Percentiles rank a stretch among this genome's conserved stretches.
Evolutionary conservation across 2,329 filamentous ascomycete species (phyloP).

Genomic region (Cladosporium cucumerinum): DNA sequence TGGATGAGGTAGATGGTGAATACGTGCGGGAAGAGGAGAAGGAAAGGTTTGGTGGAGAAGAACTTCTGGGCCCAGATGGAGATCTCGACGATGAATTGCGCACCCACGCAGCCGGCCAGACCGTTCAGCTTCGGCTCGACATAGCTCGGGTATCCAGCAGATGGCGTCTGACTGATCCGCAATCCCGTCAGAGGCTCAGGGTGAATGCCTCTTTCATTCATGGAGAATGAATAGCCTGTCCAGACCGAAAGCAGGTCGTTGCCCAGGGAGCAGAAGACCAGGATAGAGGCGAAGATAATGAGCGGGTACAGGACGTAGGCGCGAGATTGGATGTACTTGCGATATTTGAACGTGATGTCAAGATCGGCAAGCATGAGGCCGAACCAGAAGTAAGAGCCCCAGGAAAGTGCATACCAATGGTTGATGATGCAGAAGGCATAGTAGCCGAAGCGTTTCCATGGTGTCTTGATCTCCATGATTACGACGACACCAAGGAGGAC

Average conservation of each 20-base stretch:
- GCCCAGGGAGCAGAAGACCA: constrained; percentile 38
- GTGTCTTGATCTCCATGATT: constrained; percentile 44
- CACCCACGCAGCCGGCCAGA: constrained; percentile 37
- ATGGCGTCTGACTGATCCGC: constrained; percentile 34
- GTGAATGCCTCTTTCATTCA: constrained; percentile 43
- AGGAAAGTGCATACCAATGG: constrained; percentile 47
- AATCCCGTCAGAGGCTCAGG: constrained; percentile 41
- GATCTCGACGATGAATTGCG: constrained; percentile 37
- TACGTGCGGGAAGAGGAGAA: constrained; percentile 47
- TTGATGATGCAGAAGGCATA: constrained; percentile 45
- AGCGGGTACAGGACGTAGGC: constrained; percentile 39
- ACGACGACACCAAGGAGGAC: constrained; percentile 43
- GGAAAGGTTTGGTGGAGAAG: constrained; percentile 40
- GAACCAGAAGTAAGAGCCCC: constrained; percentile 47
- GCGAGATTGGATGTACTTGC: constrained; percentile 37
- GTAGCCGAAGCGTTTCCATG: constrained; percentile 46
- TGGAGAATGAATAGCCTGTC: constrained; percentile 32
- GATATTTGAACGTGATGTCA: constrained; percentile 47
- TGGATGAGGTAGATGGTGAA: constrained; percentile 51
- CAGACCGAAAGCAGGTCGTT: constrained; percentile 39
- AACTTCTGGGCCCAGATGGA: constrained; percentile 40
- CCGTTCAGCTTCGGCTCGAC: constrained; percentile 46
- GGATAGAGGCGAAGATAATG: constrained; percentile 29
- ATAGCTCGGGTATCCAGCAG: constrained; percentile 42
- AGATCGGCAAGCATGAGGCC: constrained; percentile 46